Conservation (phyloP, 495 filamentous ascomycete genomes). For the Talaromyces wortmannii region DNA sequence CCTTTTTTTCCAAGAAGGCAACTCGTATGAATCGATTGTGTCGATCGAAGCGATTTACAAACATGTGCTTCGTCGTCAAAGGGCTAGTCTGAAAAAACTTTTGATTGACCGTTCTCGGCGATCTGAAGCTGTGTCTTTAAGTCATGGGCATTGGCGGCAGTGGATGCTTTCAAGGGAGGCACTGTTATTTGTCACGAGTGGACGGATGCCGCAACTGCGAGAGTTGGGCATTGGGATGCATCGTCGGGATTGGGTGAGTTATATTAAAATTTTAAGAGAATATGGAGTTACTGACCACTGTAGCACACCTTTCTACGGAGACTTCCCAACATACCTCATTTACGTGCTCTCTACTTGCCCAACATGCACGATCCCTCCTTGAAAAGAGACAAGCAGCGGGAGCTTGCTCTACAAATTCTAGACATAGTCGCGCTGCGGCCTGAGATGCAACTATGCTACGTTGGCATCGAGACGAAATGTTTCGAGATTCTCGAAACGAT, state of each 20-base stretch:
- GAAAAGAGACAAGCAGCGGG: slow-evolving; percentile 44
- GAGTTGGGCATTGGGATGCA: slow-evolving; percentile 75
- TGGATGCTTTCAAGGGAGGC: slow-evolving; percentile 78
- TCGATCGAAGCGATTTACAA: slow-evolving; percentile 70
- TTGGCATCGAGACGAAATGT: slow-evolving; percentile 77
- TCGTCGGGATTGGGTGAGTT: slow-evolving; percentile 80
- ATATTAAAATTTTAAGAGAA: slow-evolving; percentile 15
- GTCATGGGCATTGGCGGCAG: slow-evolving; percentile 46
- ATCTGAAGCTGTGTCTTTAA: slow-evolving; percentile 12
- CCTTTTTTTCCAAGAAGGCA: slow-evolving; percentile 74
- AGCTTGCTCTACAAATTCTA: slow-evolving; percentile 76
- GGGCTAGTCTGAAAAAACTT: slow-evolving; percentile 66
- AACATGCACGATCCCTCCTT: slow-evolving; percentile 41
- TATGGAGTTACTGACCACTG: not conserved
- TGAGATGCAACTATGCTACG: slow-evolving; percentile 76
- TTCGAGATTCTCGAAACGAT: slow-evolving; percentile 78
- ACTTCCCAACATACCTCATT: slow-evolving; percentile 66
- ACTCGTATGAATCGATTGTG: slow-evolving; percentile 48
- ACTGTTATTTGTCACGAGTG: slow-evolving; percentile 72
- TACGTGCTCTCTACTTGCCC: slow-evolving; percentile 74
- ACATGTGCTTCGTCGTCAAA: slow-evolving; percentile 66
- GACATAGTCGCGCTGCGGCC: slow-evolving; percentile 84
- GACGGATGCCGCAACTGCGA: slow-evolving; percentile 67
- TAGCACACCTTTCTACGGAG: slow-evolving; percentile 86
- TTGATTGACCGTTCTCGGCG: slow-evolving; percentile 68